Percentiles rank a stretch among this genome's conserved stretches.
Evolutionary conservation across 768 basidiomycete species (phyloP).

Genomic region (Rossbeevera mucosa): DNA sequence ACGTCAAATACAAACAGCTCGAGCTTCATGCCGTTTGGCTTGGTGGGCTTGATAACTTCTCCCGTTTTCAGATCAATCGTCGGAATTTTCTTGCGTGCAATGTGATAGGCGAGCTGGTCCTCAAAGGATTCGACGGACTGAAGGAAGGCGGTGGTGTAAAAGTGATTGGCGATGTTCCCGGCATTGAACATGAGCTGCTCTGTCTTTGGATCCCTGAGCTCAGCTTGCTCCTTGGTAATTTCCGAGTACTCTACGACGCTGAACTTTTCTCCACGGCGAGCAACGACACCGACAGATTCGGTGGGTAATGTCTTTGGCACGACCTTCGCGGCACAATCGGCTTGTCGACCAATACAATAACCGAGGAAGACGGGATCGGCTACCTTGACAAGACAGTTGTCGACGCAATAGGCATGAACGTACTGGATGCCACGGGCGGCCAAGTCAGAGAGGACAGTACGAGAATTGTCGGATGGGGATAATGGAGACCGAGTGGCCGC

Average conservation of each 20-base stretch:
- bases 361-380: constrained; percentile 98
- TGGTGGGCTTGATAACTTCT: constrained; percentile 66
- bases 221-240: constrained; percentile 83
- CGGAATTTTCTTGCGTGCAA: constrained; percentile 96
- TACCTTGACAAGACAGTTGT: constrained; percentile 97
- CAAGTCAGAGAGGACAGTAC: constrained; percentile 83
- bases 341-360: constrained; percentile 82
- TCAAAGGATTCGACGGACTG: constrained; percentile 77
- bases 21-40: constrained; percentile 99
- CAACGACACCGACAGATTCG: constrained; percentile 95
- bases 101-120: constrained; percentile 89
- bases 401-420: constrained; percentile 94
- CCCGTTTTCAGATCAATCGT: constrained; percentile 70
- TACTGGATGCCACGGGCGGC: constrained; percentile 71
- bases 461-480: constrained; percentile 50
- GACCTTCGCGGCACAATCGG: constrained; percentile 93
- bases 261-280: constrained; percentile 74
- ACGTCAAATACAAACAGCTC: constrained; percentile 99
- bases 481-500: constrained; percentile 84
- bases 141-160: constrained; percentile 88
- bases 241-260: constrained; percentile 98
- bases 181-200: constrained; percentile 88
- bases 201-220: constrained; percentile 59
- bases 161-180: constrained; percentile 97
- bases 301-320: constrained; percentile 83